phyloP scores from a whole-genome alignment of 1,284 basidiomycete species.

The Marasmius fiardii region DNA sequence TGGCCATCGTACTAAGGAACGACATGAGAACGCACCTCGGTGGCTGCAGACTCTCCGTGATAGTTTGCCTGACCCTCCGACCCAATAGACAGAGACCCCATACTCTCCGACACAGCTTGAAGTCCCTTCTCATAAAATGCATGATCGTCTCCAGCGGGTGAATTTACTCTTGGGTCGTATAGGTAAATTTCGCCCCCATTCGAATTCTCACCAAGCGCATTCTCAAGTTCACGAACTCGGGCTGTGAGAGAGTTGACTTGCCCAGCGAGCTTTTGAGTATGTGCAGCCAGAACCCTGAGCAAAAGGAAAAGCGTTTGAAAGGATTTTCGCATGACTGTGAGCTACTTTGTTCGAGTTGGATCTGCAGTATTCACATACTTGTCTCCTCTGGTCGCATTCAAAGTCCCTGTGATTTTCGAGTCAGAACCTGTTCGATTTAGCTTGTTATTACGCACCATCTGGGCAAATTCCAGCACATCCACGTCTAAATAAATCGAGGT shows the following conservation, averaged over 20 bases:
- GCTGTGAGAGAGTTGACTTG: constrained; percentile 41
- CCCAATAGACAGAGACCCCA: constrained; percentile 44
- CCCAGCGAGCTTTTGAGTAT: constrained; percentile 40
- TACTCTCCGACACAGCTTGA: constrained; percentile 28
- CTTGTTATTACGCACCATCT: constrained; percentile 29
- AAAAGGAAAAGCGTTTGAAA: neutral
- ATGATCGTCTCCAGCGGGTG: constrained; percentile 13
- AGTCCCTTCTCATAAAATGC: constrained; percentile 20
- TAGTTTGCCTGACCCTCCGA: constrained; percentile 43
- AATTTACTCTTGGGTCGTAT: constrained; percentile 11
- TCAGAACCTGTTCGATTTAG: neutral
- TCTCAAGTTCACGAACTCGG: constrained; percentile 55
- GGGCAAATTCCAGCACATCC: constrained; percentile 53
- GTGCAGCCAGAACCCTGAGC: constrained; percentile 43
- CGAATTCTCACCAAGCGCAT: constrained; percentile 37
- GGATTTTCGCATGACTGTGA: too few relatives aligned
- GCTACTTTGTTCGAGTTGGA: too few relatives aligned
- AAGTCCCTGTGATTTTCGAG: constrained; percentile 31
- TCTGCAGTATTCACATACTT: too few relatives aligned
- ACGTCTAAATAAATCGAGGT: constrained; percentile 33
- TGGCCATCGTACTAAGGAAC: neutral
- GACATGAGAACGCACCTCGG: constrained; percentile 33
- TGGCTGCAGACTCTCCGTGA: constrained; percentile 45
- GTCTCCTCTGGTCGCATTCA: constrained; percentile 53
- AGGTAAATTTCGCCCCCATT: constrained; percentile 21